Conservation (phyloP, 306 rosid species). For the Cucumis sativus region Cucumber_9930_V3 NC_026655.2:27380001-27380500, state of each 20-base stretch:
- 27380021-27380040: too few species aligned
- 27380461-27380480: constrained; percentile 21
- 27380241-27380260: not conserved
- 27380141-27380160: not conserved
- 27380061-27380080: not conserved
- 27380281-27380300: too few species aligned
- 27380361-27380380: too few species aligned
- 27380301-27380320: too few species aligned
- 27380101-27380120: not conserved
- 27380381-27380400: too few species aligned
- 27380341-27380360: too few species aligned
- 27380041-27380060: not conserved
- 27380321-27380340: too few species aligned
- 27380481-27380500: constrained; percentile 33
- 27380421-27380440: not conserved
- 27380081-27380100: not conserved
- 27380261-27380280: too few species aligned
- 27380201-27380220: constrained; percentile 5
- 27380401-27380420: not conserved
- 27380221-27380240: constrained; percentile 1
- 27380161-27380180: not conserved
- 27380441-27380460: constrained; percentile 9
- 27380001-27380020: too few species aligned
- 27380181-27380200: constrained; percentile 5
- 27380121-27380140: not conserved